A percentile compares a stretch with the other conserved stretches of the same genome.
Conservation (phyloP, 2,329 filamentous ascomycete species). For the Aspergillaceae sp. region DNA sequence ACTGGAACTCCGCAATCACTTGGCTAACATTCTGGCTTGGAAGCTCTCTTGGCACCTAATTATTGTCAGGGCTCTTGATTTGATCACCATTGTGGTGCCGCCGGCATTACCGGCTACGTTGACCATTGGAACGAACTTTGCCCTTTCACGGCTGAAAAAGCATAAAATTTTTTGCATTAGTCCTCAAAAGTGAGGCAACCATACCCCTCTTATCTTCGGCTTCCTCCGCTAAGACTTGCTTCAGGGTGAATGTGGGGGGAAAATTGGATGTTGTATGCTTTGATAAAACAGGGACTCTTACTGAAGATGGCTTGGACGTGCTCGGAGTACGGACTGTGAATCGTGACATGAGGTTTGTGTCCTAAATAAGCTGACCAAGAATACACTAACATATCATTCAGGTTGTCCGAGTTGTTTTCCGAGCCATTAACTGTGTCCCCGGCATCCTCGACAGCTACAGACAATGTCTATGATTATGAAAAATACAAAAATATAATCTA, state of each 20-base stretch:
- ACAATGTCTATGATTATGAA: constrained; percentile 52
- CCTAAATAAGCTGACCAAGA: neutral
- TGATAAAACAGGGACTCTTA: constrained; percentile 97
- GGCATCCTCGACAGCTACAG: constrained; percentile 43
- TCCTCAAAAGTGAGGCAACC: constrained; percentile 54
- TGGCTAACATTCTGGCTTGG: neutral
- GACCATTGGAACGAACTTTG: constrained; percentile 95
- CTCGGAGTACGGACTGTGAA: constrained; percentile 76
- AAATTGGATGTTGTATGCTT: constrained; percentile 96
- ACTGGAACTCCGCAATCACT: neutral
- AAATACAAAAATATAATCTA: constrained; percentile 67
- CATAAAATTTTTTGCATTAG: constrained; percentile 97
- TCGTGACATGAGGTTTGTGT: constrained; percentile 40
- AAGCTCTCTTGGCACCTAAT: constrained; percentile 79
- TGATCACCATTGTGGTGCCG: constrained; percentile 96
- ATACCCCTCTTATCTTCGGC: neutral
- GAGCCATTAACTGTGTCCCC: constrained; percentile 49
- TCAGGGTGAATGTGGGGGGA: constrained; percentile 83
- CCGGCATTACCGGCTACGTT: constrained; percentile 89
- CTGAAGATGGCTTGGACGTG: constrained; percentile 91
- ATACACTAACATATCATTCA: constrained; percentile 15
- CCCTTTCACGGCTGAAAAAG: constrained; percentile 71
- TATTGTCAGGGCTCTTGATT: constrained; percentile 79
- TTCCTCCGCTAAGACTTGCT: constrained; percentile 3
- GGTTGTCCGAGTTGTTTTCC: constrained; percentile 68